phyloP scores from a whole-genome alignment of 306 rosid genomes.

The Lathyrus oleraceus region DNA sequence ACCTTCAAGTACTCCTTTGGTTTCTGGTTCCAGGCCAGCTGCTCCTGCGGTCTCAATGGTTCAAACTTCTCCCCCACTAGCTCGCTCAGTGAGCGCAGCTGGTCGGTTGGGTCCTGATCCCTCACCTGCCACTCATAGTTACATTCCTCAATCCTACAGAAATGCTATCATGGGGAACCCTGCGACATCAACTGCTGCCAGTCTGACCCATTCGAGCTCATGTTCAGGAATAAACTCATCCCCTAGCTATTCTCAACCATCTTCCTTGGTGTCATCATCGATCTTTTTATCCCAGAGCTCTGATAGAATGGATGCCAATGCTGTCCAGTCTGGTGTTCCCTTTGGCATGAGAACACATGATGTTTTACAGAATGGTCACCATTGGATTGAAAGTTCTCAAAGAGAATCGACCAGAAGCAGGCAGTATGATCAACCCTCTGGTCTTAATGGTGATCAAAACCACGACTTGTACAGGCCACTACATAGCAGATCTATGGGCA shows the following conservation, averaged over 20 bases:
- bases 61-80: conserved; percentile 72
- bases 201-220: conserved; percentile 53
- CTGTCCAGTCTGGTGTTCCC: conserved; percentile 53
- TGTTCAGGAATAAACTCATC: conserved; percentile 56
- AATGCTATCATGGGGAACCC: conserved; percentile 89
- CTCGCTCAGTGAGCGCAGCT: conserved; percentile 83
- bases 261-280: conserved; percentile 67
- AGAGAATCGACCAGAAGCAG: conserved; percentile 57
- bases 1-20: conserved; percentile 84
- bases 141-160: conserved; percentile 83
- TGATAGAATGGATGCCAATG: conserved; percentile 60
- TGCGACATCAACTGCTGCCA: conserved; percentile 54
- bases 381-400: conserved; percentile 68
- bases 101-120: conserved; percentile 92
- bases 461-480: conserved; percentile 56
- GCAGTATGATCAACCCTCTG: conserved; percentile 55
- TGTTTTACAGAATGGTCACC: conserved; percentile 62
- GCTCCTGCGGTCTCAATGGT: conserved; percentile 71
- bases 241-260: conserved; percentile 56
- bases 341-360: conserved; percentile 56
- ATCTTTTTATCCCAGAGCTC: conserved; percentile 60
- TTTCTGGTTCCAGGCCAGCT: conserved; percentile 76
- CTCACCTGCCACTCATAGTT: conserved; percentile 72
- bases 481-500: conserved; percentile 54
- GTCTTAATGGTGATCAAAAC: conserved; percentile 55